Base-by-base conservation (phyloP, 2,329 filamentous ascomycete genomes). In the Aspergillus clavatus region DNA sequence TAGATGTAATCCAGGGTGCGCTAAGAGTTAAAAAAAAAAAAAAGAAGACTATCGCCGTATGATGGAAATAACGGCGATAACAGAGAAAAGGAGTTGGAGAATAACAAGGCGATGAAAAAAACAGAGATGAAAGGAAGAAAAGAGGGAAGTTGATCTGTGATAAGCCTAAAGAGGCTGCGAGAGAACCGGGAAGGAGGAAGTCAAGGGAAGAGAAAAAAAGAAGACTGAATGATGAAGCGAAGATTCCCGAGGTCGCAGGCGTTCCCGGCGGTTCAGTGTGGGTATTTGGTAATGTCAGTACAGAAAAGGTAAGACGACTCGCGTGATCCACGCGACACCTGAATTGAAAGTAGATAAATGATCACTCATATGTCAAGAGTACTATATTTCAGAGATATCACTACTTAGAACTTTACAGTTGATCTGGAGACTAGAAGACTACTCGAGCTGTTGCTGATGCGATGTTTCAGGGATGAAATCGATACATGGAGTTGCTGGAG, bases 61-160 rank as follows among this genome's bases (percentile, higher is more conserved):
- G 8, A 24, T 24, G n/a, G 14, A 10, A 4, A 33, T 5, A 8
- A 33, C 14, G 29, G 14, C 7, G 18, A 35, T 10, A 16, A 16
- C 10, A 16, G 6, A 35, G 40, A 42, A 42, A 27, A 19, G 31
- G 36, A 24, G 46, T 42, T 35, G 16, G 40, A 44, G 38, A 42
- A 45, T 48, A 38, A 39, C 27, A 42, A 33, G 21, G 26, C 16
- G 42, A 38, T 29, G 26, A 39, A 18, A 26, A 24, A 33, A 33
- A 43, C 54, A 52, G 22, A 54, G 52, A 18, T 11, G 53, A 50
- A 38, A 53, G 50, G 35, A 50, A 51, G 43, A 56, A 57, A 19
- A 52, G 52, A 38, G 56, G 51, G 55, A 49, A 33, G 39, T 46
- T 38, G 38, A 35, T 35, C 47, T 48, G 51, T 43, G 53, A 55